Percentiles rank a stretch among this genome's conserved stretches.
These are phyloP conservation scores for Ustilago vetiveriae DNA, from an alignment of 1,284 basidiomycete genomes.

Conservation along the genomic window DNA sequence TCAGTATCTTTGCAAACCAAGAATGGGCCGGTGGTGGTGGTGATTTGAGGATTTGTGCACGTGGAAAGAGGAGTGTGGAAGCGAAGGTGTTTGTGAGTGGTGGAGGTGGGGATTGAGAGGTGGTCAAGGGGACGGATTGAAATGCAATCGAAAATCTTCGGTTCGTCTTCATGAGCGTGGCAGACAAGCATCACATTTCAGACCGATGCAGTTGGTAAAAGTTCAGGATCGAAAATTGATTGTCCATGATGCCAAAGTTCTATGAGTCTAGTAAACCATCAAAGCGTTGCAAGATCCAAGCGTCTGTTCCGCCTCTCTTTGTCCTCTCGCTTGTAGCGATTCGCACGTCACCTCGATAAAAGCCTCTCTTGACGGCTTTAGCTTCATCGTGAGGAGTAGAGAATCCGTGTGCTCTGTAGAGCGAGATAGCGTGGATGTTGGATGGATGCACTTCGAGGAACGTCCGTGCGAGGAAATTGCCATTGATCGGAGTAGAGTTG, in stretches of 20 bases:
- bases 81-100: too few relatives aligned
- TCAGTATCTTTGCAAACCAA: too few relatives aligned
- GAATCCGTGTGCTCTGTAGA: slow-evolving; percentile 51
- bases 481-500: neutral
- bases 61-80: too few relatives aligned
- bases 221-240: too few relatives aligned
- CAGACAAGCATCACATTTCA: too few relatives aligned
- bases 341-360: slow-evolving; percentile 53
- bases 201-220: too few relatives aligned
- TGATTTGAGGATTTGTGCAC: too few relatives aligned
- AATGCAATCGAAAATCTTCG: too few relatives aligned
- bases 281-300: slow-evolving; percentile 46
- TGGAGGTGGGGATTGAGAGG: too few relatives aligned
- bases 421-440: slow-evolving; percentile 40
- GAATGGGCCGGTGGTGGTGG: too few relatives aligned
- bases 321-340: slow-evolving; percentile 45
- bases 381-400: slow-evolving; percentile 8
- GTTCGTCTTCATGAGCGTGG: too few relatives aligned
- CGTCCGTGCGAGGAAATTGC: slow-evolving; percentile 20
- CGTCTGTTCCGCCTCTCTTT: slow-evolving; percentile 54
- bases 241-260: neutral
- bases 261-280: slow-evolving; percentile 13
- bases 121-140: too few relatives aligned
- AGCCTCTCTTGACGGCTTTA: slow-evolving; percentile 30
- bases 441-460: slow-evolving; percentile 56